phyloP scores from a whole-genome alignment of 2,329 filamentous ascomycete genomes.

The Talaromyces sp. region DNA sequence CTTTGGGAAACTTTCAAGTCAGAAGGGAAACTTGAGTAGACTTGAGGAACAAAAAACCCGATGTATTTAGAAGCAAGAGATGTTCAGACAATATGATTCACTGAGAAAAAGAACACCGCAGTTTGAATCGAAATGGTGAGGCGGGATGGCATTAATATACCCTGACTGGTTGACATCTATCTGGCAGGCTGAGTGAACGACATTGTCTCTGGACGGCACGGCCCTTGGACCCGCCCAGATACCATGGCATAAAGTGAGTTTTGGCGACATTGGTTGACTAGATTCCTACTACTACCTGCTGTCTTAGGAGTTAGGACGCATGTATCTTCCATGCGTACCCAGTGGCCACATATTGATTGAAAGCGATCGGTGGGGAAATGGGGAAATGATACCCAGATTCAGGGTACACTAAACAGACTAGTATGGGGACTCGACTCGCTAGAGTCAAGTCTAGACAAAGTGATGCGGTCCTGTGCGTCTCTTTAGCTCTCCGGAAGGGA shows the following conservation, averaged over 20 bases:
- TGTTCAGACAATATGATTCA: background rate
- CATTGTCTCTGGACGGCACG: background rate
- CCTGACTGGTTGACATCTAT: background rate
- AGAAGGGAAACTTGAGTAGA: background rate
- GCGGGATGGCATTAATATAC: conserved; percentile 9
- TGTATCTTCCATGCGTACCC: background rate
- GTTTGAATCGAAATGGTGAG: background rate
- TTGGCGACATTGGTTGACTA: background rate
- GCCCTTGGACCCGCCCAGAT: conserved; percentile 1
- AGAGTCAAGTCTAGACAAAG: conserved; percentile 1
- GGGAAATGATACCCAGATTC: background rate
- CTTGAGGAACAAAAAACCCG: background rate
- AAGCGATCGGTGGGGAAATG: conserved; percentile 6
- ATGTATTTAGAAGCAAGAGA: background rate
- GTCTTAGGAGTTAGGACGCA: background rate
- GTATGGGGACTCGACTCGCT: background rate
- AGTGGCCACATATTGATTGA: background rate
- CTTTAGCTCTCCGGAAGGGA: background rate
- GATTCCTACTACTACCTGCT: background rate
- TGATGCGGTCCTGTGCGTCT: conserved; percentile 1
- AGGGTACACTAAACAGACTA: conserved; percentile 8
- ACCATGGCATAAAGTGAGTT: background rate
- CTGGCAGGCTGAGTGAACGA: background rate
- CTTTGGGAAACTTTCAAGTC: background rate
- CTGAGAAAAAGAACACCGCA: background rate